Evolutionary conservation across 169 alveolate genomes (phyloP).

Genomic region (Eimeria tenella): DNA sequence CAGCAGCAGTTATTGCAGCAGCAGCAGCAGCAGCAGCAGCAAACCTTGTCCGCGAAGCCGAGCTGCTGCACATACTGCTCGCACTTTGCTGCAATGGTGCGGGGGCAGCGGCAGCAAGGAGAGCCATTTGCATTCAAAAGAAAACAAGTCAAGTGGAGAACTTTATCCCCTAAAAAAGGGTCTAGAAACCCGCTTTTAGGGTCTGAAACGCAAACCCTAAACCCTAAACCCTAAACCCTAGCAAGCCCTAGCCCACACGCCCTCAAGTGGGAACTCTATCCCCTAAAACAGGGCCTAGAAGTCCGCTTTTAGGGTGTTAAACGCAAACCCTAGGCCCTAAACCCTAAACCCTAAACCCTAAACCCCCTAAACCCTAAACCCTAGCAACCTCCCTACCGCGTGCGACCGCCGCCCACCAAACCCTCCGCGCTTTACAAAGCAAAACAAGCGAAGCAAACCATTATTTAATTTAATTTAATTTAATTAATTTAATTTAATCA

Average conservation of each 20-base stretch:
- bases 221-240: neutral
- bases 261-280: neutral
- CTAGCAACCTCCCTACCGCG: neutral
- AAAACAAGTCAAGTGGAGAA: constrained; percentile 81
- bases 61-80: constrained; percentile 2
- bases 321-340: neutral
- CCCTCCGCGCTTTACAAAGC: neutral
- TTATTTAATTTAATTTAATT: too few species aligned
- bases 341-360: constrained; percentile 18
- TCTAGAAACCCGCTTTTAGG: neutral
- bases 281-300: neutral
- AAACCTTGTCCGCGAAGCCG: constrained; percentile 57
- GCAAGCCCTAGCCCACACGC: neutral
- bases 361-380: neutral
- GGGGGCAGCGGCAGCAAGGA: constrained; percentile 80
- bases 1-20: too few species aligned
- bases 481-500: too few species aligned
- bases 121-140: constrained; percentile 79
- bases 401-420: neutral
- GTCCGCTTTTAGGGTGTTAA: neutral
- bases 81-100: constrained; percentile 78
- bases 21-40: too few species aligned
- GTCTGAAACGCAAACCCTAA: neutral
- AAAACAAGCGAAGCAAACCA: too few species aligned
- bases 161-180: constrained; percentile 76